Evolutionary conservation across 768 basidiomycete genomes (phyloP), one percentile per base, ranked within the genome.

Genomic region (Cytidiella melzeri): DNA sequence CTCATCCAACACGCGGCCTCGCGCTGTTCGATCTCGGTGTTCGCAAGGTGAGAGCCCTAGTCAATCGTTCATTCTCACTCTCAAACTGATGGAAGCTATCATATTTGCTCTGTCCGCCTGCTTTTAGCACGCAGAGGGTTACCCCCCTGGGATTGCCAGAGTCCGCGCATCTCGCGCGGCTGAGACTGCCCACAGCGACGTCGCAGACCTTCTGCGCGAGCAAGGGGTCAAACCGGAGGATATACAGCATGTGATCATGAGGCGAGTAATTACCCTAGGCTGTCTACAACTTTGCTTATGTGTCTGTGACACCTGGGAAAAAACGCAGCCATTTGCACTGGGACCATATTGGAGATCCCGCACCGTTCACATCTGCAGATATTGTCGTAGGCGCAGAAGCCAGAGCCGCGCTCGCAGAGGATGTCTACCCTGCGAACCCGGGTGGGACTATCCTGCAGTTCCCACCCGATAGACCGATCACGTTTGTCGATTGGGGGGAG

Each of bases 11-110:
- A 60, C 1, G 60, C 64, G 2, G 57, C 64, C 12, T 71, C 66
- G 26, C 57, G 78, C 44, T 63, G 36, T 81, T 83, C 52, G 83
- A 83, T 51, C 70, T 83, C 20, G 81, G 81, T 7, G 65, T 76
- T 9, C 72, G 78, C 24, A 68, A 69, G 39, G 74, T 44, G 18
- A 3, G 30, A 18, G 3, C 26, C 30, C 15, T 15, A 15, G 15
- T 7, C 30, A 34, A 34, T 15, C 30, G n/a, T n/a, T n/a, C n/a
- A n/a, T n/a, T n/a, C n/a, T n/a, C n/a, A n/a, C n/a, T n/a, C n/a
- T n/a, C n/a, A n/a, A n/a, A n/a, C n/a, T n/a, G n/a, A n/a, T n/a
- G n/a, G n/a, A n/a, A n/a, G n/a, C n/a, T n/a, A n/a, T n/a, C n/a
- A n/a, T n/a, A n/a, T n/a, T n/a, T n/a, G n/a, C n/a, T n/a, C n/a